A percentile compares a stretch with the other conserved stretches of the same genome.
phyloP scores from a whole-genome alignment of 331 rosid species.

The Phaseolus coccineus region DNA sequence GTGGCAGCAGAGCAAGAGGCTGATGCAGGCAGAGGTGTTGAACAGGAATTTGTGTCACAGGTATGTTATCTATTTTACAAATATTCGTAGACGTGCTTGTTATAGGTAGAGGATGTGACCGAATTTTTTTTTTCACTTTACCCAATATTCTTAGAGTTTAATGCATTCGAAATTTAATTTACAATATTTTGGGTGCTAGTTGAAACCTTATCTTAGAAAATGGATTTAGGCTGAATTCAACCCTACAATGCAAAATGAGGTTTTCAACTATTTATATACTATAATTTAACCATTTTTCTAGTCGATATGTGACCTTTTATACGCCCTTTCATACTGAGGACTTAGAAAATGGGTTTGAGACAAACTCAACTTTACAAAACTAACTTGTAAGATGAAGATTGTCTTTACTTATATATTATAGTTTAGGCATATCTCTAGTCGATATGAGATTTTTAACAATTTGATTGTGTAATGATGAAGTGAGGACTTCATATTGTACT shows the following conservation, averaged over 20 bases:
- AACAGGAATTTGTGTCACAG: constrained; percentile 88
- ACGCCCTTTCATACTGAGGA: no score
- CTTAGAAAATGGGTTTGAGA: no score
- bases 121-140: neutral
- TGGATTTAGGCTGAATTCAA: no score
- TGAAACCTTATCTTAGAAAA: neutral
- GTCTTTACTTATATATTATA: no score
- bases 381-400: no score
- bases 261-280: no score
- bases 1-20: constrained; percentile 99
- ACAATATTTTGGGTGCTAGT: neutral
- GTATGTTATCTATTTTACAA: constrained; percentile 50
- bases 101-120: constrained; percentile 1
- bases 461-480: constrained; percentile 30
- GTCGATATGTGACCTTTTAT: no score
- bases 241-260: no score
- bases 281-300: no score
- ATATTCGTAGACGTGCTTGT: constrained; percentile 22
- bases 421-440: no score
- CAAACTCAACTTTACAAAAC: no score
- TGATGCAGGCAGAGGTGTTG: constrained; percentile 94
- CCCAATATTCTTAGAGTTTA: neutral
- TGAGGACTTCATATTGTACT: constrained; percentile 5
- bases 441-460: neutral
- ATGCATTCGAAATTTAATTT: constrained; percentile 14